Conservation (phyloP, 768 basidiomycete genomes). For the Rossbeevera mucosa region DNA sequence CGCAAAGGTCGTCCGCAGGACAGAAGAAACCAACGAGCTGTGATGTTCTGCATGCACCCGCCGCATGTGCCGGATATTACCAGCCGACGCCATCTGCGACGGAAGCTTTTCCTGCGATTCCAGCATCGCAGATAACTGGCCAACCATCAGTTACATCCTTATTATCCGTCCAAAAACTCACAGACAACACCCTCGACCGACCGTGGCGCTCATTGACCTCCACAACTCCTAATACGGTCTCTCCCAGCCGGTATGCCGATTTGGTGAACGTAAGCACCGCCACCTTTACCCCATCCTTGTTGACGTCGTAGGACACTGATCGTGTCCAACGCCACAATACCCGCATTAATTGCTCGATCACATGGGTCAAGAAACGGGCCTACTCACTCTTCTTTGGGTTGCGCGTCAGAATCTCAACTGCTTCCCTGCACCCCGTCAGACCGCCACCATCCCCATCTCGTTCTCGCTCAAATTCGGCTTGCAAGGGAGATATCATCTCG, state of each 20-base stretch:
- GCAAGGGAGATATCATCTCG: slow-evolving; percentile 22
- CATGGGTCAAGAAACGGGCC: background rate
- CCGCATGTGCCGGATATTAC: slow-evolving; percentile 50
- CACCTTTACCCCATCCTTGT: slow-evolving; percentile 86
- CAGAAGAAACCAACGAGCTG: slow-evolving; percentile 67
- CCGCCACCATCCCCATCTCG: slow-evolving; percentile 41
- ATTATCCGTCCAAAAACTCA: slow-evolving; percentile 30
- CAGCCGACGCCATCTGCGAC: slow-evolving; percentile 46
- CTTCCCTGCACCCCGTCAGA: slow-evolving; percentile 65
- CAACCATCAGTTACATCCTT: background rate
- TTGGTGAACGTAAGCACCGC: slow-evolving; percentile 91
- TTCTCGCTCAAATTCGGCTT: slow-evolving; percentile 26
- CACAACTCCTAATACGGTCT: slow-evolving; percentile 86
- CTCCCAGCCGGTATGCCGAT: slow-evolving; percentile 85
- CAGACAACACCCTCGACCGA: slow-evolving; percentile 77
- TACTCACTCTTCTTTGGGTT: slow-evolving; percentile 81
- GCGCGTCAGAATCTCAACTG: slow-evolving; percentile 86
- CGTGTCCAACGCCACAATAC: background rate
- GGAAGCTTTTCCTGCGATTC: slow-evolving; percentile 87
- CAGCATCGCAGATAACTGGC: slow-evolving; percentile 82
- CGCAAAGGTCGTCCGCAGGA: slow-evolving; percentile 75
- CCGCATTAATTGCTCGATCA: background rate
- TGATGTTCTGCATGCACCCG: slow-evolving; percentile 86
- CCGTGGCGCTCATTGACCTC: slow-evolving; percentile 75
- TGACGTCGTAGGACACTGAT: slow-evolving; percentile 89